Conservation (phyloP, 176 grass and related monocot species). For the Triticum turgidum region DNA sequence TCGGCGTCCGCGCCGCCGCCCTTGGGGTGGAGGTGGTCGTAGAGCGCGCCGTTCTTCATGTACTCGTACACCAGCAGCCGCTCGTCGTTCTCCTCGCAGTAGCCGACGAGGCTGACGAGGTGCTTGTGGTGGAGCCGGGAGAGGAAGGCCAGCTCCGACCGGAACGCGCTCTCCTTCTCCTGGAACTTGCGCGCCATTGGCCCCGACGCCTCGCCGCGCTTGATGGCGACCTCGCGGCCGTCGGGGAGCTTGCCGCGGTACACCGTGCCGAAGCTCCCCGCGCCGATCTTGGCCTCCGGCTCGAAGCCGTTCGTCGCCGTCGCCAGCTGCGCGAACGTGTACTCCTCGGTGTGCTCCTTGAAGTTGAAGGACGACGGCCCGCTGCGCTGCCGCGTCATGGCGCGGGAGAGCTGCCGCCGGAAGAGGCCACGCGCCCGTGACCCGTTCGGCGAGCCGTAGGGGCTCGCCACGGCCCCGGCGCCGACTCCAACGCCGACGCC, state of each 20-base stretch:
- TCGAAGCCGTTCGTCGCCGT: conserved; percentile 70
- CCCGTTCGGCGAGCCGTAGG: conserved; percentile 49
- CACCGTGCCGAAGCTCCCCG: conserved; percentile 83
- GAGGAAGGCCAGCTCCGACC: conserved; percentile 85
- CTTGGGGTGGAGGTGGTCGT: conserved; percentile 84
- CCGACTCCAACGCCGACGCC: not conserved
- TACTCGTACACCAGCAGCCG: conserved; percentile 86
- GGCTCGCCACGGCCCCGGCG: not conserved
- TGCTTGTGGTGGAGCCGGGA: conserved; percentile 97
- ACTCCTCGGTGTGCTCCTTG: conserved; percentile 71
- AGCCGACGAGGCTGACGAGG: conserved; percentile 75
- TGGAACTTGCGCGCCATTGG: conserved; percentile 53
- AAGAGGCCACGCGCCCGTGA: conserved; percentile 43
- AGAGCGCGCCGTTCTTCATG: conserved; percentile 95
- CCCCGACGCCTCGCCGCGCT: conserved; percentile 63
- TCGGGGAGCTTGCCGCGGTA: conserved; percentile 81
- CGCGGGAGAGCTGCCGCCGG: conserved; percentile 70
- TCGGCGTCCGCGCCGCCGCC: not conserved
- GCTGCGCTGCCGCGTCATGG: conserved; percentile 86
- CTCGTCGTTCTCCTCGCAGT: conserved; percentile 88
- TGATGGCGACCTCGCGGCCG: conserved; percentile 90
- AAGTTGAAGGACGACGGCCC: conserved; percentile 95
- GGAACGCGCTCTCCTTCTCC: conserved; percentile 95
- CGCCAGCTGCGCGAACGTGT: conserved; percentile 58
- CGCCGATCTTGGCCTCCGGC: conserved; percentile 62